Evolutionary conservation across 768 basidiomycete species (phyloP), one percentile per base, ranked within the genome.

Genomic region (Termitomyces sp.): DNA sequence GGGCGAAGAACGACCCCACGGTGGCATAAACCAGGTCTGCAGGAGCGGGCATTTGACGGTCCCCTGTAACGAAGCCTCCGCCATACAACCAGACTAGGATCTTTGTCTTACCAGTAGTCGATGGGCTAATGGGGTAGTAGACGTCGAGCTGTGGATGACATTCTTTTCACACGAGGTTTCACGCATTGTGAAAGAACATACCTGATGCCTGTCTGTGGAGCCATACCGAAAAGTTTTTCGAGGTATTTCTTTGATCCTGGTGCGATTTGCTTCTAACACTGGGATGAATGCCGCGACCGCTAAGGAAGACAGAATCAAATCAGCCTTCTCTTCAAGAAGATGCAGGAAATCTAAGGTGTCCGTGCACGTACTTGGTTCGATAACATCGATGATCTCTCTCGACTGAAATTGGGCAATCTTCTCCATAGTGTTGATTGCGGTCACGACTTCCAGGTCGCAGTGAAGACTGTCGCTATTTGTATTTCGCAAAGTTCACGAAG

Each of bases 71-170:
- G 65, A 85, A 86, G 3, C 86, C 85, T 2, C 87, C 87, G 1
- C 87, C 87, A 59, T 90, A 88, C 43, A 83, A 59, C 69, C 80
- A 88, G 67, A 88, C 79, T 26, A 88, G 69, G 22, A 88, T 71
- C 0, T 83, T 83, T 0, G 76, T 70, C 53, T 68, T 71, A 54
- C 66, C 65, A 10, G 28, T 44, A 14, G 32, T n/a, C 6, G 66
- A 63, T 11, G 65, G 57, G 5, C 66, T 50, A 3, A 66, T 54
- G 0, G 84, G 86, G 63, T 85, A 88, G 66, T 88, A 90, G 0
- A 88, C 72, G 62, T 88, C 87, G 33, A 88, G 77, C 86, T 89
- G 59, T 13, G 26, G 3, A 14, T 22, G 7, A 6, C 9, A 48
- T 4, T 20, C 13, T 14, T 45, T 33, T 26, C 14, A 26, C 30